Base-by-base conservation (phyloP, 306 rosid genomes). In the Gynostemma pentaphyllum region DNA sequence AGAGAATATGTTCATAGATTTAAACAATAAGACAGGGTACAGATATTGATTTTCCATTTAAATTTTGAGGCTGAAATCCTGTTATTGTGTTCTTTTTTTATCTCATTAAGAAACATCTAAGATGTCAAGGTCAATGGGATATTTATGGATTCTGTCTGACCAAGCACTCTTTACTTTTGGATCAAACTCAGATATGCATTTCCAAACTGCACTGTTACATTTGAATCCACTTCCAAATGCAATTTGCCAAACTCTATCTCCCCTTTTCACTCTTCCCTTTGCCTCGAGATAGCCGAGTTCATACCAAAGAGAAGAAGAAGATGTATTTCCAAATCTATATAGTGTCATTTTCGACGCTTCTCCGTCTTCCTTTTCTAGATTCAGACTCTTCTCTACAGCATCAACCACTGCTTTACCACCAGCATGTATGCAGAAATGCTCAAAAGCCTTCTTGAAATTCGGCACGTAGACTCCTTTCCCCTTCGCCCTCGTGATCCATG, bases 301-400 rank as follows among this genome's bases (percentile, higher is more conserved):
- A 62, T 85, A 85, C 91, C 91, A 81, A 22, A 85, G 5, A 48
- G 90, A 85, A 68, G 91, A 81, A 45, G 91, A 85, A 39, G 91
- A 85, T 32, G 91, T 79, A 44, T 82, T 82, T 6, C 89, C 95
- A 69, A 85, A 89, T 74, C 88, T 80, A 57, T 89, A 79, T 11
- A 87, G 44, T 30, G 94, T 66, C 97, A 90, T 90, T 70, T 75
- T 84, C 48, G 95, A 90, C 9, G 94, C 86, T 52, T 90, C 94
- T 21, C 72, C 75, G 13, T 90, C 86, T 69, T 78, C 81, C 64
- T 78, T 84, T 5, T 77, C 62, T 80, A 90, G 68, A 69, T 70
- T 70, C 39, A 85, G 74, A 62, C 70, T 74, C 37, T 78, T 74
- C 64, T 78, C 84, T 22, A 85, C 78, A 45, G 79, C 84, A 50